Evolutionary conservation across 768 basidiomycete species (phyloP).

Genomic region (Tulasnella sp.): DNA sequence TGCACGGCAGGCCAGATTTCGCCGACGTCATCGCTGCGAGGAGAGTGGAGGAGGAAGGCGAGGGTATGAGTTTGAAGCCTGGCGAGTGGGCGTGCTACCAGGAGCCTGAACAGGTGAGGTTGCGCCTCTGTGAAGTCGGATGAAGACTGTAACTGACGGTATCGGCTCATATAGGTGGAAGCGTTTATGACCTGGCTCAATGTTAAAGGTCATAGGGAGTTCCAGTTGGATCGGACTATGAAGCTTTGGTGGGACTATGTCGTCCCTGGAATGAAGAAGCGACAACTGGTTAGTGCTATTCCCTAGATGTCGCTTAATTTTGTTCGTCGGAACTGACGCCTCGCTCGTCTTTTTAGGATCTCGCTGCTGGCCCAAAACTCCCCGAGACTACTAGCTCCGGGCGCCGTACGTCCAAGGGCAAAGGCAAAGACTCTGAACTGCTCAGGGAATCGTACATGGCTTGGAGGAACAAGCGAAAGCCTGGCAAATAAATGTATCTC

Average conservation of each 20-base stretch:
- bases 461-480: conserved; percentile 71
- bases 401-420: conserved; percentile 70
- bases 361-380: conserved; percentile 5
- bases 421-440: conserved; percentile 45
- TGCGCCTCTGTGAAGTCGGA: conserved; percentile 34
- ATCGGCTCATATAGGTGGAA: conserved; percentile 55
- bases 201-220: conserved; percentile 83
- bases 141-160: conserved; percentile 21
- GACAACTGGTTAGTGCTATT: conserved; percentile 57
- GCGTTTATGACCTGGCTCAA: conserved; percentile 87
- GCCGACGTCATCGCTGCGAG: conserved; percentile 46
- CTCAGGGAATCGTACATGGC: conserved; percentile 80
- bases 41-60: conserved; percentile 63
- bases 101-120: conserved; percentile 76
- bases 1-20: conserved; percentile 54
- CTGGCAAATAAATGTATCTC: background rate
- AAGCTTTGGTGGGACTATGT: conserved; percentile 84
- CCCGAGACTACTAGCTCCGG: conserved; percentile 23
- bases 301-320: background rate
- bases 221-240: conserved; percentile 69
- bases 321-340: background rate
- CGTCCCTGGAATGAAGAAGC: conserved; percentile 70
- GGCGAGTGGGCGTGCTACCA: conserved; percentile 92
- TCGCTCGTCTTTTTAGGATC: conserved; percentile 5
- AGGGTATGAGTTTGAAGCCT: conserved; percentile 66